These are phyloP conservation scores for Guillardia theta DNA, from an alignment of 78 protist species.

Conservation along the genomic window DNA sequence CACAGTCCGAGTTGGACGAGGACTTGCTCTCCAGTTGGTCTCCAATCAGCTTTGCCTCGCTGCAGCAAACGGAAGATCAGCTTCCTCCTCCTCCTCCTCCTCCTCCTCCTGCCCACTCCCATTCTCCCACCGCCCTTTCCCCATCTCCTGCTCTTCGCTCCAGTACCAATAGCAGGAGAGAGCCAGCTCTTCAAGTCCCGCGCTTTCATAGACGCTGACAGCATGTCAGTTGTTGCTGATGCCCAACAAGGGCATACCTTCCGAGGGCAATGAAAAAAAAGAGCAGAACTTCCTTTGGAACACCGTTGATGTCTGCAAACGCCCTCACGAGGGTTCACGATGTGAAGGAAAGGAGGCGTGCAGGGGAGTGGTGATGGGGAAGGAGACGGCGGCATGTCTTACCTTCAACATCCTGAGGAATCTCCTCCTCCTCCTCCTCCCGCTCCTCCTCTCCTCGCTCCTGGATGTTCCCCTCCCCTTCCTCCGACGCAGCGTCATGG, in stretches of 20 bases:
- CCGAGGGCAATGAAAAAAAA: background rate
- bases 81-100: too few species aligned
- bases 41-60: too few species aligned
- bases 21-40: too few species aligned
- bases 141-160: too few species aligned
- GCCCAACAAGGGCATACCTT: background rate
- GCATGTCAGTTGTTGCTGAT: background rate
- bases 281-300: background rate
- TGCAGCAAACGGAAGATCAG: too few species aligned
- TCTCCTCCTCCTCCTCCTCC: background rate
- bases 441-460: background rate
- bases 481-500: background rate
- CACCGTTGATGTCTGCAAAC: too few species aligned
- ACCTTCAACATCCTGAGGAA: background rate
- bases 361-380: too few species aligned
- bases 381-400: background rate
- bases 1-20: too few species aligned
- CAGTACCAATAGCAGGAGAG: background rate
- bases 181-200: constrained; percentile 19
- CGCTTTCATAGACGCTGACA: constrained; percentile 33
- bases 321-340: too few species aligned
- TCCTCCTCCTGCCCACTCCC: too few species aligned
- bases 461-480: background rate
- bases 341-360: too few species aligned
- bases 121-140: too few species aligned